phyloP scores from a whole-genome alignment of 331 rosid genomes.

The Malus hybrid region DNA sequence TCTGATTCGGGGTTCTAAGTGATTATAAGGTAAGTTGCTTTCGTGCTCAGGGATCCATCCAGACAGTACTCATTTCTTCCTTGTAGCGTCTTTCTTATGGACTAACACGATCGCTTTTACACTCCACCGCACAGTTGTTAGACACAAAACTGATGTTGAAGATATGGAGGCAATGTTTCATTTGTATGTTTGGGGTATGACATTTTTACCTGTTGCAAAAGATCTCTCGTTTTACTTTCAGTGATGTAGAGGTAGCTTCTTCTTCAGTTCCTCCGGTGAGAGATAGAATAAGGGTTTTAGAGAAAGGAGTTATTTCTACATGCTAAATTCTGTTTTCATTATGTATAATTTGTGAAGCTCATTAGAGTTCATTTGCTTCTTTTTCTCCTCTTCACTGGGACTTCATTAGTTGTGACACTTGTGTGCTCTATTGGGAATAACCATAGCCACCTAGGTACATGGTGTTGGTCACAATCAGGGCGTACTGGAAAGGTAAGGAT shows the following conservation, averaged over 20 bases:
- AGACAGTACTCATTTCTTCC: conserved; percentile 81
- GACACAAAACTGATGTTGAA: conserved; percentile 93
- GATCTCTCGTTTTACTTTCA: background rate
- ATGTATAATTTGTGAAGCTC: conserved; percentile 2
- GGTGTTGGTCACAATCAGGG: conserved; percentile 84
- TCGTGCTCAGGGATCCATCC: conserved; percentile 80
- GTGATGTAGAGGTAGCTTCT: background rate
- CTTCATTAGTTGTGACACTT: conserved; percentile 84
- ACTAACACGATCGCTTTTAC: conserved; percentile 94
- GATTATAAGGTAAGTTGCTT: conserved; percentile 12
- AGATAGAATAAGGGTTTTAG: no score
- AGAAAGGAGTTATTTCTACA: no score
- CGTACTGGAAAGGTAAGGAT: conserved; percentile 79
- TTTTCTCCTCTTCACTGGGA: conserved; percentile 38
- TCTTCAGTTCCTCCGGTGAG: background rate
- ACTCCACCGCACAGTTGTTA: conserved; percentile 93
- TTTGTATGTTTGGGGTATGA: conserved; percentile 98
- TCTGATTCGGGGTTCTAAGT: conserved; percentile 16
- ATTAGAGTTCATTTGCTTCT: conserved; percentile 6
- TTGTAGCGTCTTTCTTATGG: conserved; percentile 98
- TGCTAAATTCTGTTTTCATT: no score
- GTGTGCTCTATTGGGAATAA: conserved; percentile 81
- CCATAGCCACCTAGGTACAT: conserved; percentile 69
- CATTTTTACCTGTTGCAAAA: background rate
- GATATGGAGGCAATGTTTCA: conserved; percentile 95